Base-by-base conservation (phyloP, 2,329 filamentous ascomycete genomes). In the Talaromyces rugulosus region DNA sequence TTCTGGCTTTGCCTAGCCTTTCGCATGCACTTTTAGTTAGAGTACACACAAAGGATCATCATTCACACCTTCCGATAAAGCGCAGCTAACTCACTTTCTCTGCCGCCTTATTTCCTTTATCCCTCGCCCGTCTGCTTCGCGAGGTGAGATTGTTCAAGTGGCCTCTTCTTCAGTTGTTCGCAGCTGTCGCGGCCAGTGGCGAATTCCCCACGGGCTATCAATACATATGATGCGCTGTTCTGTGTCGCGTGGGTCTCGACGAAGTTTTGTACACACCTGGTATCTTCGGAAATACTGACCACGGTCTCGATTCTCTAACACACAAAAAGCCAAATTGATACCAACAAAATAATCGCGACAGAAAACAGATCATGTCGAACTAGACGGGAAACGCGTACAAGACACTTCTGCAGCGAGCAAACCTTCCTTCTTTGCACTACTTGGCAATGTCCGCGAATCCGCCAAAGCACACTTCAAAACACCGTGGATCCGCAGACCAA, bases 391-490 rank as follows among this genome's bases (percentile, higher is more conserved):
- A 16, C 50, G 50, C 28, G 50, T 31, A 53, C 28, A 11, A 30
- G 30, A 53, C 50, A 14, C 5, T 31, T 11, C n/a, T 30, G 30
- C 50, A 53, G 14, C 50, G 27, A 53, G 57, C 61, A 62, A 56
- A 28, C 50, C 51, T 51, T 60, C 56, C 33, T 14, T 58, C 23
- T 55, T 50, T 44, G 56, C 58, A 55, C 51, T 61, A 33, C 28
- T 59, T 27, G 75, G 75, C 74, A 71, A 77, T 77, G 75, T 76
- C 75, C 71, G 72, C 71, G 70, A 72, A 75, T 68, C 68, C 68
- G 64, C 66, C 65, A 62, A 66, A 67, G 68, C 66, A 69, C 65
- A 68, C 66, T 52, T 66, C 67, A 64, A 69, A 62, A 65, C 63
- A 60, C 58, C 65, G 68, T 61, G 67, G 66, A 66, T 66, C 64